Conservation (phyloP, 140 eudicot genomes). For the Erigeron philadelphicus region DNA sequence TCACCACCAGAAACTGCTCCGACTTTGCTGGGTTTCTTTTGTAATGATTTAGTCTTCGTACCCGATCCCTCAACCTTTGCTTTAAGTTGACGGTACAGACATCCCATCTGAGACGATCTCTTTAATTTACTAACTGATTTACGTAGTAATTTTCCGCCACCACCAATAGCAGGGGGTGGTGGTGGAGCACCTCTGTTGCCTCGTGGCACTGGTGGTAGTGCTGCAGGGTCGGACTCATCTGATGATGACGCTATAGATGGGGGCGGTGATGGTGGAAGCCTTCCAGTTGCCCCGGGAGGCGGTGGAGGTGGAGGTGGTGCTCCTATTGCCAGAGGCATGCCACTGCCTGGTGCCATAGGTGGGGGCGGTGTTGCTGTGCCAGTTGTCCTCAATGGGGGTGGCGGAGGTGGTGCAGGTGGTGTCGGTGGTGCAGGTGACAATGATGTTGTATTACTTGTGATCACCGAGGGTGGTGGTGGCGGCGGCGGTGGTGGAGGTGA, state of each 20-base stretch:
- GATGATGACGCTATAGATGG: conserved; percentile 36
- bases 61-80: conserved; percentile 87
- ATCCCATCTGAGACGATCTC: conserved; percentile 91
- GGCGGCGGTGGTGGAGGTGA: conserved; percentile 19
- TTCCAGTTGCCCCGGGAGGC: background rate
- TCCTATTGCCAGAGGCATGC: background rate
- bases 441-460: conserved; percentile 21
- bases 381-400: background rate
- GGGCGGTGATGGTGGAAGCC: conserved; percentile 53
- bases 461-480: background rate
- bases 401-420: conserved; percentile 16
- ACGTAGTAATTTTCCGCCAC: conserved; percentile 30
- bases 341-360: background rate
- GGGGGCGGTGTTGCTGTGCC: conserved; percentile 21
- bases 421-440: conserved; percentile 4
- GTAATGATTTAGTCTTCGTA: conserved; percentile 42
- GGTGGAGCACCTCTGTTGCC: conserved; percentile 47
- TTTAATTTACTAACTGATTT: conserved; percentile 54
- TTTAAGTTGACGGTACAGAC: conserved; percentile 69
- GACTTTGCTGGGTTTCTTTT: conserved; percentile 47
- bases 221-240: conserved; percentile 28
- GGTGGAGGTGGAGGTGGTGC: conserved; percentile 8
- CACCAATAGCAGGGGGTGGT: conserved; percentile 38
- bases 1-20: conserved; percentile 38
- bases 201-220: conserved; percentile 43